Percentiles rank a stretch among this genome's conserved stretches.
Evolutionary conservation across 768 basidiomycete species (phyloP).

Genomic region (Artomyces pyxidatus): DNA sequence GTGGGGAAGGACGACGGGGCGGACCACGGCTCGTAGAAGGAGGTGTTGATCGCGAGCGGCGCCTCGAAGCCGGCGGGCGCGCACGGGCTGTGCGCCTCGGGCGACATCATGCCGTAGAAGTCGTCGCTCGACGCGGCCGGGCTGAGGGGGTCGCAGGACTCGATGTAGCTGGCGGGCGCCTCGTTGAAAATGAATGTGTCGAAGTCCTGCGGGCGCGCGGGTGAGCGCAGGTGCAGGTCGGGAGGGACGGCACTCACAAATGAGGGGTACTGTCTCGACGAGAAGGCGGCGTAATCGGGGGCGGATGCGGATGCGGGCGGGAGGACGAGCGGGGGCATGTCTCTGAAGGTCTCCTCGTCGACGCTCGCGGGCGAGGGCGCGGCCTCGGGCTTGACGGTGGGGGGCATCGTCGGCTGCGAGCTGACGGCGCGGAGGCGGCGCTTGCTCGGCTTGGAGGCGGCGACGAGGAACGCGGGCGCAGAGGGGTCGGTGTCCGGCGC

Average conservation of each 20-base stretch:
- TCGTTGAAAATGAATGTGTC: constrained; percentile 17
- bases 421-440: constrained; percentile 13
- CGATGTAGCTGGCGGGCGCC: constrained; percentile 11
- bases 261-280: constrained; percentile 8
- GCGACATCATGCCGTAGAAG: constrained; percentile 4
- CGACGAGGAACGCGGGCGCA: constrained; percentile 9
- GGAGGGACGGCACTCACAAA: constrained; percentile 10
- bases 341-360: neutral
- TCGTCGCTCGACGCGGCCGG: neutral
- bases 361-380: neutral
- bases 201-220: constrained; percentile 6
- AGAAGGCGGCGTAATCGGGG: neutral
- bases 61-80: neutral
- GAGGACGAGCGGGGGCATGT: neutral
- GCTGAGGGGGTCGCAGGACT: constrained; percentile 15
- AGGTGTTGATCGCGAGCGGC: constrained; percentile 7
- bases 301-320: neutral
- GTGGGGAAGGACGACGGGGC: constrained; percentile 6
- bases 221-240: neutral
- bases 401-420: constrained; percentile 9
- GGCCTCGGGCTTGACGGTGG: neutral
- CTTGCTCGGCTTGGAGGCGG: constrained; percentile 6
- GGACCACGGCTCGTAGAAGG: constrained; percentile 10
- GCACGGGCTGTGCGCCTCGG: constrained; percentile 1
- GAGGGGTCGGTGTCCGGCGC: constrained; percentile 38